Base-by-base conservation (phyloP, 2,329 filamentous ascomycete species). In the Rutstroemia sp. region DNA sequence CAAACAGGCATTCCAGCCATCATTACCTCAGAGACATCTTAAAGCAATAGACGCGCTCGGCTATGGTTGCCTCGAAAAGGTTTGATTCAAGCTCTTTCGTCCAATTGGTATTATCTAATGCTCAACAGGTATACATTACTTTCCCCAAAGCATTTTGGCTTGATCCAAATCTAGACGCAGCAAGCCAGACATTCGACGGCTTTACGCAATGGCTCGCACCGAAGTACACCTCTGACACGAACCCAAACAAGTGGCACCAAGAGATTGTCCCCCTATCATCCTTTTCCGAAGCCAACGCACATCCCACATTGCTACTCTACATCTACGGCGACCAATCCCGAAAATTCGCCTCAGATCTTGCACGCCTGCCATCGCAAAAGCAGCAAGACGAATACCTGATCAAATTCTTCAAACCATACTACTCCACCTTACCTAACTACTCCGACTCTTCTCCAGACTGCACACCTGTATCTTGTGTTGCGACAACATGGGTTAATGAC, bases 271-370 rank as follows among this genome's bases (percentile, higher is more conserved):
- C 84, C 17, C 75, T 88, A 17, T 77, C 83, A 45, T 75, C 78
- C 1, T 74, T 88, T 2, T 54, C 62, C 0, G 59, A 68, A 1
- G 73, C 72, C 56, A 76, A 79, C 2, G 57, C 61, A 9, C 84
- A 88, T 44, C 82, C 86, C 34, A 88, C 84, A 2, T 75, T 89
- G 2, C 78, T 88, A 47, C 88, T 87, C 75, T 88, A 83, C 72
- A 76, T 75, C 56, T 76, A 75, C 61, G 79, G 79, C 12, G 70
- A 67, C 6, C 74, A 72, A 58, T 73, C 72, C 5, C 57, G 61
- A 3, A 61, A 72, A 38, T 67, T 77, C 38, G 54, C 65, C 2
- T 57, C 56, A 1, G 56, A 59, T 4, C 61, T 67, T 16, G 48
- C 61, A 9, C 23, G 27, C 2, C 52, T 67, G 8, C 38, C 49